Evolutionary conservation across 2,329 filamentous ascomycete species (phyloP), one percentile per base, ranked within the genome.

Genomic region (Colletotrichum salicis): DNA sequence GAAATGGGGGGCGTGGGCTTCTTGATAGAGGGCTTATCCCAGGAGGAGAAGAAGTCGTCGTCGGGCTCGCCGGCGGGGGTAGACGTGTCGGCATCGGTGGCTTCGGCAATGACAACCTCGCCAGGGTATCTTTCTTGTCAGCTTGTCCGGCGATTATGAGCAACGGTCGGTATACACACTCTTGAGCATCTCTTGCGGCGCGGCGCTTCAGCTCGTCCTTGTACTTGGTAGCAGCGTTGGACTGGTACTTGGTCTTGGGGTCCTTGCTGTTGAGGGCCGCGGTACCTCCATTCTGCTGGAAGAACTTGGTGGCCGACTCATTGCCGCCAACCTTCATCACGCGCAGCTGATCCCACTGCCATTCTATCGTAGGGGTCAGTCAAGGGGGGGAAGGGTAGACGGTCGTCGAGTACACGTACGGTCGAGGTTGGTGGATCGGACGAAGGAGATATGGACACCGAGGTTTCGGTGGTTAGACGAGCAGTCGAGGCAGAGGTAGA

Each of bases 281-380:
- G 52, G 94, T 95, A 73, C 96, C 96, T 74, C 96, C 96, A 81
- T 99, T 96, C 77, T 94, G 92, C 84, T 98, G 95, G 87, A 98
- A 99, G 87, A 94, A 99, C 84, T 97, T 98, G 79, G 95, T 98
- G 60, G 96, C 96, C 70, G 95, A 97, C 84, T 98, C 96, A 80
- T 99, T 99, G 70, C 96, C 96, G 75, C 96, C 96, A 19, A 98
- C 95, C 85, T 99, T 99, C 96, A 99, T 98, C 70, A 96, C 84
- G 64, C 96, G 93, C 72, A 99, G 89, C 82, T 99, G 96, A 76
- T 98, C 95, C 96, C 96, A 99, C 93, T 98, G 95, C 96, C 96
- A 99, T 86, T 94, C 92, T 94, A 35, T 55, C 33, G 77, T 48
- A 55, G 22, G 29, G 29, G n/a, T 72, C 55, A 72, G 66, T 56